Base-by-base conservation (phyloP, 2,329 filamentous ascomycete genomes). In the Rhytidhysteron rufulum region DNA sequence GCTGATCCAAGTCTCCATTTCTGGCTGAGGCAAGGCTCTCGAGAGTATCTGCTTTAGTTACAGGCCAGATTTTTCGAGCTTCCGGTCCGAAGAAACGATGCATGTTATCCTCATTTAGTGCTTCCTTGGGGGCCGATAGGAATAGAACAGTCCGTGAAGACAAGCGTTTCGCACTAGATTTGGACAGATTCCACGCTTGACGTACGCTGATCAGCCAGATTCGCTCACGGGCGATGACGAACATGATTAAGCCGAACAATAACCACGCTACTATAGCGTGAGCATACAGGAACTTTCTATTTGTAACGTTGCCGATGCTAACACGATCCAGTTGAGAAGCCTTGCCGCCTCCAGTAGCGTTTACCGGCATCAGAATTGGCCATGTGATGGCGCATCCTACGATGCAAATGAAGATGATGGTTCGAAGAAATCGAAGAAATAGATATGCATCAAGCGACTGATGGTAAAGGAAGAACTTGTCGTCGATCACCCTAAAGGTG, bases 121-220 rank as follows among this genome's bases (percentile, higher is more conserved):
- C 95, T 6, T 81, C 71, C 16, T 81, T 70, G 2, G 91, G 91
- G 1, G 96, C 88, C 2, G 87, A 85, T 2, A 88, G 85, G 65
- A 95, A 89, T 10, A 98, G 80, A 1, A 97, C 86, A 1, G 90
- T 96, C 39, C 88, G 82, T 2, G 90, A 91, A 2, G 91, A 96
- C 33, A 96, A 82, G 42, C 90, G 86, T 56, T 83, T 85, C 39
- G 88, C 79, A 62, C 94, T 94, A 34, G 86, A 74, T 9, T 89
- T 88, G 9, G 88, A 90, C 40, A 94, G 78, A 30, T 94, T 79
- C 68, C 94, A 96, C 0, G 91, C 91, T 68, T 97, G 91, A 48
- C 90, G 86, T 37, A 97, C 69, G 57, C 94, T 95, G 71, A 96
- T 85, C 67, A 88, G 95, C 75, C 84, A 95, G 53, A 97, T 85